phyloP scores from a whole-genome alignment of 2,329 filamentous ascomycete genomes.

The Didymella keratinophila region DNA sequence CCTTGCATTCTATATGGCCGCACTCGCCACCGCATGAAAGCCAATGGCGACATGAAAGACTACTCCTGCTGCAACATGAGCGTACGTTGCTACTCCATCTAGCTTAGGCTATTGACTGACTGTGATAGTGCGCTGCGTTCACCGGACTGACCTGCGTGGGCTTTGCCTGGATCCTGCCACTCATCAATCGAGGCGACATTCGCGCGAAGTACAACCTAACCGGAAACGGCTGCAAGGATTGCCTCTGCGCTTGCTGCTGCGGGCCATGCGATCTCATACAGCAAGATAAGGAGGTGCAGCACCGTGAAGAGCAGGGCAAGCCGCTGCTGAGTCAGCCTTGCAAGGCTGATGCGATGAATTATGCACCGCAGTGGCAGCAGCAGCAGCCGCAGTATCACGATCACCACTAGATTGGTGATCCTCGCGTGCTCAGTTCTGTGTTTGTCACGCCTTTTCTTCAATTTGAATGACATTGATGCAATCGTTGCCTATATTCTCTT shows the following conservation, averaged over 20 bases:
- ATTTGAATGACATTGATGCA: neutral
- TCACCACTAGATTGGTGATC: neutral
- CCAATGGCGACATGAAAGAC: constrained; percentile 37
- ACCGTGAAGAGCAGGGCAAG: constrained; percentile 30
- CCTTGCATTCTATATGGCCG: constrained; percentile 46
- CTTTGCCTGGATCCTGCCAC: constrained; percentile 41
- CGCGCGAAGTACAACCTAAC: constrained; percentile 43
- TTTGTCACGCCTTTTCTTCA: neutral
- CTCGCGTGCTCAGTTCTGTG: neutral
- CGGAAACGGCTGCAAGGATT: constrained; percentile 45
- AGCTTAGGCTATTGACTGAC: constrained; percentile 10
- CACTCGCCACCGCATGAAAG: constrained; percentile 41
- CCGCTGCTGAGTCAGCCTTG: constrained; percentile 30
- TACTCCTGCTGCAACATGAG: constrained; percentile 41
- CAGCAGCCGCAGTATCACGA: constrained; percentile 11
- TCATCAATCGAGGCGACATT: constrained; percentile 45
- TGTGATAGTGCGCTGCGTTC: constrained; percentile 36
- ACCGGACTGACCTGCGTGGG: constrained; percentile 36
- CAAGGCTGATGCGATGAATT: constrained; percentile 35
- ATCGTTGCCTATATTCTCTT: neutral
- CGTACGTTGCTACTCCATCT: constrained; percentile 23
- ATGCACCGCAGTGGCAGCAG: constrained; percentile 32
- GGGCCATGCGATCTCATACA: constrained; percentile 45
- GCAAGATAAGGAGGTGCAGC: constrained; percentile 45
- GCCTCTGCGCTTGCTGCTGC: constrained; percentile 47